Evolutionary conservation across 148 eudicot species (phyloP).

Genomic region (Salicornia ramosissima): DNA sequence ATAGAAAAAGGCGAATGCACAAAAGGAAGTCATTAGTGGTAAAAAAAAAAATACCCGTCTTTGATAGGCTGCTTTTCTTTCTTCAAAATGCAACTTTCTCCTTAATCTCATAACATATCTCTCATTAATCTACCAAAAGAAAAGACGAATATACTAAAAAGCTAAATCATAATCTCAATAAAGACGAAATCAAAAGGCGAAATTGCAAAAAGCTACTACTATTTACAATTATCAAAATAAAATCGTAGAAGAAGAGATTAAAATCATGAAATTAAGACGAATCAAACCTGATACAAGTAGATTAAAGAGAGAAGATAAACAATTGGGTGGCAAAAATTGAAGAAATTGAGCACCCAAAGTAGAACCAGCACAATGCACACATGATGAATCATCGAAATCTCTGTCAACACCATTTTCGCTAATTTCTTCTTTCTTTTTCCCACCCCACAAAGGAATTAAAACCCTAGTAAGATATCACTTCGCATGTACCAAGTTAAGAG

Average conservation of each 20-base stretch:
- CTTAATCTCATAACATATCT: slow-evolving; percentile 50
- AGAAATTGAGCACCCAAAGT: slow-evolving; percentile 54
- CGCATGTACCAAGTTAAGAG: not conserved
- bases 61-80: slow-evolving; percentile 59
- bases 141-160: not conserved
- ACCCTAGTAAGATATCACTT: not conserved
- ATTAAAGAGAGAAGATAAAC: slow-evolving; percentile 46
- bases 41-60: slow-evolving; percentile 46
- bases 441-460: not conserved
- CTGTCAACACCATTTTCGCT: slow-evolving; percentile 32
- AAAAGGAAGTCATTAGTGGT: not conserved
- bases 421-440: too few relatives aligned
- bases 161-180: not conserved
- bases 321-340: slow-evolving; percentile 41
- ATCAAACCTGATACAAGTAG: slow-evolving; percentile 59
- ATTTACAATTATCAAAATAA: not conserved
- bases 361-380: slow-evolving; percentile 53
- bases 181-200: not conserved
- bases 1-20: not conserved
- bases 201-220: not conserved
- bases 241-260: not conserved
- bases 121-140: slow-evolving; percentile 55
- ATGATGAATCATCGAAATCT: slow-evolving; percentile 62
- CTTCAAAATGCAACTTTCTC: slow-evolving; percentile 64
- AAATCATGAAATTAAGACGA: not conserved